Base-by-base conservation (phyloP, 2,329 filamentous ascomycete genomes). In the Myotisia sp. region DNA sequence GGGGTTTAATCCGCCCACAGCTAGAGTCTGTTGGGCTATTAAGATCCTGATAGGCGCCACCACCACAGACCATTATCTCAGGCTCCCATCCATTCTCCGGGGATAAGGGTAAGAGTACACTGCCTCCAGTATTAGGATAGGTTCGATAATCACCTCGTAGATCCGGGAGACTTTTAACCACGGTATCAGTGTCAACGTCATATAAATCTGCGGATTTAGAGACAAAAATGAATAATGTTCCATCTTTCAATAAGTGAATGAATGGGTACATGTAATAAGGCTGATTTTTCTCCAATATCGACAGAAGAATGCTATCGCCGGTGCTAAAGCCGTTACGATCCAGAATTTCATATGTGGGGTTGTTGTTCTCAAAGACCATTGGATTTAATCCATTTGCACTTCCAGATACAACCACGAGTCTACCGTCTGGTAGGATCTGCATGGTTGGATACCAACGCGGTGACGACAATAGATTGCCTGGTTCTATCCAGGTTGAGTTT, bases 261-360 rank as follows among this genome's bases (percentile, higher is more conserved):
- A 74, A 74, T 3, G 71, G 71, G 46, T 74, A 75, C 70, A 73
- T 73, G 52, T 71, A 74, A 54, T 75, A 74, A 9, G 71, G 71
- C 49, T 74, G 68, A 43, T 70, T 71, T 47, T 64, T 64, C 36
- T 55, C 58, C 16, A 76, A 55, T 23, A 75, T 68, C 3, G 67
- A 62, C 59, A 74, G 62, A 6, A 53, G 50, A 27, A 64, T 59
- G 45, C 59, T 71, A 12, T 52, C 48, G 30, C 68, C 68, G 29
- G 56, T 51, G 3, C 63, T 59, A 27, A 61, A 49, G 37, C 67
- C 71, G 26, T 60, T 45, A 18, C 53, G 40, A 37, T 66, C 63
- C n/a, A 75, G 54, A 17, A 74, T 63, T 47, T 76, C 71, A 47
- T 72, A 75, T 2, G 71, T 76, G 2, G 71, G 71, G 46, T 76